Evolutionary conservation across 2,329 filamentous ascomycete genomes (phyloP).

Genomic region (Colletotrichum lini): DNA sequence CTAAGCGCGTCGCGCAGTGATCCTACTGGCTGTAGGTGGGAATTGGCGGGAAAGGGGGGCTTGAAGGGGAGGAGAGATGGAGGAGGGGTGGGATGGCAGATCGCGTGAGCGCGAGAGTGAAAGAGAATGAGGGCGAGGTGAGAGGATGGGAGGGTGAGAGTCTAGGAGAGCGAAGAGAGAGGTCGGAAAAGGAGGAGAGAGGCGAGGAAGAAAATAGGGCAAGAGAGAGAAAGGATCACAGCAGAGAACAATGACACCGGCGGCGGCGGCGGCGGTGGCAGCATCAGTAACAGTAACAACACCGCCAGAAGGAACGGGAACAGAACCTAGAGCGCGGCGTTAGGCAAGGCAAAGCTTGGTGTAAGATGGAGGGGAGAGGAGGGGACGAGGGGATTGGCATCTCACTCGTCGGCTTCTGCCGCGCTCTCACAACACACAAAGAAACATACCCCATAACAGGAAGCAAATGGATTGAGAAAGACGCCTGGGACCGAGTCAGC

Average conservation of each 20-base stretch:
- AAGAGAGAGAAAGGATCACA: conserved; percentile 6
- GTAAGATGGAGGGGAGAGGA: not conserved
- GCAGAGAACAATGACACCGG: not conserved
- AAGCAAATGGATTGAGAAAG: conserved; percentile 5
- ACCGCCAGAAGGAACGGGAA: conserved; percentile 1
- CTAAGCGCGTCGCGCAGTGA: conserved; percentile 54
- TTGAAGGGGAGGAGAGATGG: conserved; percentile 13
- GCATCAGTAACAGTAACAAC: conserved; percentile 6
- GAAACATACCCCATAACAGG: conserved; percentile 12
- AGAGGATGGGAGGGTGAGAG: not conserved
- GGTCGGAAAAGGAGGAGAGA: not conserved
- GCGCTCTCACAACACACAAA: conserved; percentile 3
- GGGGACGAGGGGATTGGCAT: not conserved
- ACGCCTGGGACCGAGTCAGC: conserved; percentile 33
- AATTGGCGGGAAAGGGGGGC: conserved; percentile 20
- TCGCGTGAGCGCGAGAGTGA: not conserved
- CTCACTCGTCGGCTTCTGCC: not conserved
- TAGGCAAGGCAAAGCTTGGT: conserved; percentile 2
- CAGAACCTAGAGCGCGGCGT: not conserved
- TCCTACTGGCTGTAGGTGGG: conserved; percentile 50
- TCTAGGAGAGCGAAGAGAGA: not conserved
- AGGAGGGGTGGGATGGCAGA: conserved; percentile 16
- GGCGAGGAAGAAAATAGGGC: not conserved
- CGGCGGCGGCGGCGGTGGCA: not conserved
- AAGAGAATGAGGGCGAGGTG: not conserved